Evolutionary conservation across 768 basidiomycete genomes (phyloP), one percentile per base, ranked within the genome.

Genomic region (Termitomyces sp.): DNA sequence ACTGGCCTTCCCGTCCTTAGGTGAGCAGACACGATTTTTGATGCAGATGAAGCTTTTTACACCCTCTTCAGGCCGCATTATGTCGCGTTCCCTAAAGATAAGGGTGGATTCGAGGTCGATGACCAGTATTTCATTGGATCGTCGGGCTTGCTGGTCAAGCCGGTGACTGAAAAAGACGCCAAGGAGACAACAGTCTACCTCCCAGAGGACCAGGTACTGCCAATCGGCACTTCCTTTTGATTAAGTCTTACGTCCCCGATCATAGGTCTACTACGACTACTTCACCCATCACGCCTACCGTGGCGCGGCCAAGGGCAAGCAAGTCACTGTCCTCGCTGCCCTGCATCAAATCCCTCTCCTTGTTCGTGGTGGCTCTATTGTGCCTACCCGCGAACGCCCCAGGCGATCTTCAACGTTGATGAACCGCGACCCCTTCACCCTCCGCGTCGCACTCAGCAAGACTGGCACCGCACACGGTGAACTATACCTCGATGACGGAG

Each of bases 401-500:
- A 82, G 97, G 42, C 84, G 95, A 2, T 82, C 96, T 1, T 92
- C 96, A 0, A 80, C 87, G 0, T 79, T 96, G 45, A 96, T 97
- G 91, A 91, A 88, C 77, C 75, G 80, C 57, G 97, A 99, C 70
- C 97, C 96, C 0, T 93, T 96, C 80, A 98, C 95, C 0, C 83
- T 98, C 42, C 87, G 90, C 58, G 82, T 96, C 24, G 92, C 94
- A 0, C 78, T 96, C 20, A 83, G 83, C 74, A 84, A 85, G 51
- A 69, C 77, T 1, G 76, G 78, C 32, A 69, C 65, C 35, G 96
- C 96, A 0, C 71, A 69, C 2, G 97, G 97, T 40, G 92, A 96
- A 69, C 80, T 99, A 40, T 99, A 98, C 75, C 84, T 96, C 59
- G 97, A 99, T 71, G 97, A 98, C 66, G 97, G 97, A 15, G 90